These are phyloP conservation scores for Begonia loranthoides DNA, from an alignment of 306 rosid species.

Conservation along the genomic window DNA sequence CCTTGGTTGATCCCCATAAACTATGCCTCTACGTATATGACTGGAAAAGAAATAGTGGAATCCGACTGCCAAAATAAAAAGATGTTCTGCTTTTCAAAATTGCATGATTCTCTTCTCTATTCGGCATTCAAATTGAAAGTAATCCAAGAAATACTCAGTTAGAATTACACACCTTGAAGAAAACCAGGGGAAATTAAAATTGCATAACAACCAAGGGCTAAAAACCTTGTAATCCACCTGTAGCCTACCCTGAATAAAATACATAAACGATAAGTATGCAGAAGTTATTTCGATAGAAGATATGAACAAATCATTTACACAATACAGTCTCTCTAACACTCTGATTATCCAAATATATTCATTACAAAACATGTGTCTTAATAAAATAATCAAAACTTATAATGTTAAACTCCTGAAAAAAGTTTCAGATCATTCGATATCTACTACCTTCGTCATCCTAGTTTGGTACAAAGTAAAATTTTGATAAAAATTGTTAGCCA, in stretches of 20 bases:
- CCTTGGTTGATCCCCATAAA: conserved; percentile 86
- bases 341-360: too few species aligned
- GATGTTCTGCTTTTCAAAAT: conserved; percentile 12
- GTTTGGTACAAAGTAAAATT: too few species aligned
- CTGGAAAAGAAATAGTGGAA: conserved; percentile 63
- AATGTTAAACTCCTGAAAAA: too few species aligned
- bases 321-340: too few species aligned
- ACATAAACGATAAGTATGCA: conserved; percentile 19
- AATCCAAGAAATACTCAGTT: conserved; percentile 1
- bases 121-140: not conserved
- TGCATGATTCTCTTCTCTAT: too few species aligned
- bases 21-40: conserved; percentile 62
- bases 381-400: too few species aligned
- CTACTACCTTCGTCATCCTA: too few species aligned
- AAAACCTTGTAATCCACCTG: conserved; percentile 65
- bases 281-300: too few species aligned
- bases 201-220: conserved; percentile 68
- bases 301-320: too few species aligned
- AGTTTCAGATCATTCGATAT: too few species aligned
- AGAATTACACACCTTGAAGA: conserved; percentile 49
- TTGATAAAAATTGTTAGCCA: too few species aligned
- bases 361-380: too few species aligned
- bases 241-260: conserved; percentile 83
- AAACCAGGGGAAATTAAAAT: conserved; percentile 62
- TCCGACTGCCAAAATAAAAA: conserved; percentile 52